Evolutionary conservation across 441 rosid genomes (phyloP), one percentile per base, ranked within the genome.

Genomic region (Corymbia citriodora): DNA sequence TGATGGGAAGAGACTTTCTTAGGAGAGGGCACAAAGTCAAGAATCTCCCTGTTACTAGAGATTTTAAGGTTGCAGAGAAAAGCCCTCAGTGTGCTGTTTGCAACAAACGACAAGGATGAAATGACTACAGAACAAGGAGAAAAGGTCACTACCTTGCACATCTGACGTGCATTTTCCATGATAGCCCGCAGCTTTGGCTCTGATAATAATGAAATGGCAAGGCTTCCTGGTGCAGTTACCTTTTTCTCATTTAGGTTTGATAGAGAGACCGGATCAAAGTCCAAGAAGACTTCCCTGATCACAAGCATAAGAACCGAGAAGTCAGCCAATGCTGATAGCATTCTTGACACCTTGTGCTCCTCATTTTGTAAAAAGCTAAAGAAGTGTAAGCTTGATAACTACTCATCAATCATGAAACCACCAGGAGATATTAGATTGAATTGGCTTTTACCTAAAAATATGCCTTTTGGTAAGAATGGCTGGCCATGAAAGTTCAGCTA

Each of bases 401-500:
- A 45, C 85, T 79, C 85, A 25, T 79, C 85, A 45, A 79, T 40
- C 40, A 21, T 79, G 85, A 79, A 79, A 79, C 29, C n/a, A 12
- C 85, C 52, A 45, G 85, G 52, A 79, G 52, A 19, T 55, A 31
- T 36, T 29, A 33, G 45, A n/a, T 53, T 55, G 18, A 87, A 14
- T n/a, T 2, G 65, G 29, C 36, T 16, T 61, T 54, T 87, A 90
- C 91, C 91, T 90, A 74, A 90, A 90, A 63, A 87, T 19, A 88
- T 70, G 91, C 88, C 91, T 90, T 87, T 68, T 90, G 87, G 54
- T 72, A 54, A 90, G 89, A 87, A 90, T 90, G 63, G 89, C 83
- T 50, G 89, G 91, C 91, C 91, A 90, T 90, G 91, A 17, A 10
- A 90, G 89, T 90, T 90, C 91, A 70, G 91, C 91, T 52, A 90